These are phyloP conservation scores for Entomortierella chlamydospora DNA, from an alignment of 192 early-diverging fungal genomes.

Conservation along the genomic window DNA sequence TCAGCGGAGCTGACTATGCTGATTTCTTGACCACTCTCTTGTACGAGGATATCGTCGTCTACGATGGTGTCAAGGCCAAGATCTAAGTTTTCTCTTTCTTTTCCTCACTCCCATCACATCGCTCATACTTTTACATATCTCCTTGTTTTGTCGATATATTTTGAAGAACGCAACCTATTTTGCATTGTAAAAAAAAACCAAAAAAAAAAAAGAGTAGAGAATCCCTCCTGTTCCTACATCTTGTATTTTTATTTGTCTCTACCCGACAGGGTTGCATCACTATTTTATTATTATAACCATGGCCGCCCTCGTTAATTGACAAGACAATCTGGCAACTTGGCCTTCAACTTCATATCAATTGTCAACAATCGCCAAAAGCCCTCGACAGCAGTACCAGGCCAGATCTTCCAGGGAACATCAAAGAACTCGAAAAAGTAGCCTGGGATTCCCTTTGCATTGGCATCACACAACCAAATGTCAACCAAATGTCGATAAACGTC, in stretches of 20 bases:
- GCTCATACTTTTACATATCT: too few species aligned
- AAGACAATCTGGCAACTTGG: conserved; percentile 54
- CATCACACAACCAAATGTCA: conserved; percentile 59
- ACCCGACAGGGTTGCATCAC: not conserved
- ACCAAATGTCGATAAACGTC: conserved; percentile 54
- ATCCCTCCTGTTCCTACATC: not conserved
- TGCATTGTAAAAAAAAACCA: conserved; percentile 20
- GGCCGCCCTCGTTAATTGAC: not conserved
- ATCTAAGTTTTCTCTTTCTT: conserved; percentile 25
- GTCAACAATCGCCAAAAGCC: conserved; percentile 55
- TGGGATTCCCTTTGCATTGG: conserved; percentile 46
- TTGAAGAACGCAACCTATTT: conserved; percentile 12
- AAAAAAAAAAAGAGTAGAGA: not conserved
- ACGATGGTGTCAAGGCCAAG: conserved; percentile 41
- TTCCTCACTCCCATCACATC: too few species aligned
- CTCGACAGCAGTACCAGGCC: conserved; percentile 52
- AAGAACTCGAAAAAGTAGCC: conserved; percentile 62
- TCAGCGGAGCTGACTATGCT: conserved; percentile 86
- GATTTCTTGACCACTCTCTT: conserved; percentile 96
- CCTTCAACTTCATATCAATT: conserved; percentile 53
- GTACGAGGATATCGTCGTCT: conserved; percentile 84
- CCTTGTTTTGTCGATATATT: too few species aligned
- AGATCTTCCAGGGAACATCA: conserved; percentile 62
- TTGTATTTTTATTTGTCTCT: too few species aligned
- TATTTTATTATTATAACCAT: not conserved